These are phyloP conservation scores for Xylaria venustula DNA, from an alignment of 495 filamentous ascomycete species.

Conservation along the genomic window DNA sequence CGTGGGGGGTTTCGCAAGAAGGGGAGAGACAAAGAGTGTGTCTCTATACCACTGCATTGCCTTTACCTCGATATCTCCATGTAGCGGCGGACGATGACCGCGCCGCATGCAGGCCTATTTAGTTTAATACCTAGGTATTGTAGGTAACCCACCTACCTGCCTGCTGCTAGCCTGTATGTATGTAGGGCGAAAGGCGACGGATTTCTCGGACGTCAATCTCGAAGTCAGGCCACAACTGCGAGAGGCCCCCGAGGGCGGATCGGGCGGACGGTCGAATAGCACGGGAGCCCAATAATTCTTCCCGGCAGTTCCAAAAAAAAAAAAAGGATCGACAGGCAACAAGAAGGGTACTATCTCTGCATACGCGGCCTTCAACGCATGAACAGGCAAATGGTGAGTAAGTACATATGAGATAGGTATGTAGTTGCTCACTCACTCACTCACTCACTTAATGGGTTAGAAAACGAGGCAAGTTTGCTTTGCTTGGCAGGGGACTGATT, in stretches of 20 bases:
- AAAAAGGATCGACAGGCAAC: background rate
- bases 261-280: background rate
- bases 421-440: no score
- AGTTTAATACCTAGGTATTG: no score
- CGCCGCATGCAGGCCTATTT: background rate
- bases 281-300: background rate
- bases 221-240: background rate
- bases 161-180: no score
- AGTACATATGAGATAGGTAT: no score
- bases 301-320: background rate
- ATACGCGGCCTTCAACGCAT: background rate
- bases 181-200: no score
- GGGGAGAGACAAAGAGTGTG: background rate
- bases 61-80: no score
- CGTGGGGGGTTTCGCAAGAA: background rate
- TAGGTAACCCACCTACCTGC: no score
- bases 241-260: background rate
- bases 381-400: background rate
- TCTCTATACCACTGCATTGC: background rate
- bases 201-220: background rate
- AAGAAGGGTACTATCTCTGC: background rate
- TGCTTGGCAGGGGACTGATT: no score
- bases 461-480: no score
- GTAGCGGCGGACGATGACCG: background rate
- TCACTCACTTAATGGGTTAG: no score